Conservation (phyloP, 306 rosid species). For the Boehmeria nivea region DNA sequence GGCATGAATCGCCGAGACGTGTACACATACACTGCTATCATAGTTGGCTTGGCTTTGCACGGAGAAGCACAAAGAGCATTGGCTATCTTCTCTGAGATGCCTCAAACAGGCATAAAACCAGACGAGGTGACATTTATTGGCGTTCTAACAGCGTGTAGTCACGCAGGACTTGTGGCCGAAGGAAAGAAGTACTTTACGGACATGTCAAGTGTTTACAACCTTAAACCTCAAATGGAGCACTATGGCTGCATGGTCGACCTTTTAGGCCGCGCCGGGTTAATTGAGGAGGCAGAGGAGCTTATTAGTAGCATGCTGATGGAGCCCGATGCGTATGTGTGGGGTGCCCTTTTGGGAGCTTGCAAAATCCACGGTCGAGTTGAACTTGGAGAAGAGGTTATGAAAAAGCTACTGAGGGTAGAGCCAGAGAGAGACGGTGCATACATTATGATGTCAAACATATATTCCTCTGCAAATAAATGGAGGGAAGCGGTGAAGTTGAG, state of each 20-base stretch:
- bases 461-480: slow-evolving; percentile 39
- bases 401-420: slow-evolving; percentile 24
- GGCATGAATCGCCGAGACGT: slow-evolving; percentile 31
- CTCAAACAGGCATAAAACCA: slow-evolving; percentile 23
- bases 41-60: slow-evolving; percentile 39
- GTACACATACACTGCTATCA: slow-evolving; percentile 35
- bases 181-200: slow-evolving; percentile 31
- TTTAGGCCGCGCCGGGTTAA: slow-evolving; percentile 34
- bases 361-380: slow-evolving; percentile 34
- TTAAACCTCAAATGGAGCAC: slow-evolving; percentile 32
- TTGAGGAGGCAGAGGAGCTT: slow-evolving; percentile 31
- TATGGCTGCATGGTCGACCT: slow-evolving; percentile 52
- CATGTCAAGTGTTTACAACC: slow-evolving; percentile 26
- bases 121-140: slow-evolving; percentile 42
- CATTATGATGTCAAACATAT: slow-evolving; percentile 35
- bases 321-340: slow-evolving; percentile 40
- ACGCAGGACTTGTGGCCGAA: slow-evolving; percentile 37
- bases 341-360: slow-evolving; percentile 37
- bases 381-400: slow-evolving; percentile 29
- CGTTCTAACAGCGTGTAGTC: slow-evolving; percentile 37
- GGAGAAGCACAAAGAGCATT: slow-evolving; percentile 33
- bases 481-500: slow-evolving; percentile 39
- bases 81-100: slow-evolving; percentile 26
- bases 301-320: slow-evolving; percentile 30
- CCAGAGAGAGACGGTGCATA: slow-evolving; percentile 32